These are phyloP conservation scores for Candida sakaeoensis DNA, from an alignment of 805 yeast species.

Conservation along the genomic window DNA sequence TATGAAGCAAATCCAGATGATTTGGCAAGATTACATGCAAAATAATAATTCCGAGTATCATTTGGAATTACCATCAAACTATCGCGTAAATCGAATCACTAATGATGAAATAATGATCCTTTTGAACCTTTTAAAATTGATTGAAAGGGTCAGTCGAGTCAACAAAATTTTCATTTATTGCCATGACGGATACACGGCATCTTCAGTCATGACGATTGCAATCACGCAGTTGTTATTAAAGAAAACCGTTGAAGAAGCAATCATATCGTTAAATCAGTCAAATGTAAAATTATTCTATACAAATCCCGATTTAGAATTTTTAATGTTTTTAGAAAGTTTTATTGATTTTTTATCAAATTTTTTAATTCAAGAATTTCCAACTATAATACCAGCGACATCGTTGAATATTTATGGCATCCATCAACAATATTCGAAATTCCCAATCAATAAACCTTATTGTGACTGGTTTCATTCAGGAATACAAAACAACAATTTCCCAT, in stretches of 20 bases:
- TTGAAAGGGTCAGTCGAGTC: constrained; percentile 17
- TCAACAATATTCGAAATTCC: constrained; percentile 3
- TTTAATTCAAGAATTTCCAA: constrained; percentile 8
- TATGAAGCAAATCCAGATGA: constrained; percentile 25
- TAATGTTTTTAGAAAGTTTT: constrained; percentile 28
- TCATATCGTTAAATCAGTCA: constrained; percentile 14
- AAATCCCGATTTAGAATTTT: constrained; percentile 25
- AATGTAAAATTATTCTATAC: constrained; percentile 26
- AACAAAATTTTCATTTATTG: constrained; percentile 27
- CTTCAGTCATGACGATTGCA: constrained; percentile 21
- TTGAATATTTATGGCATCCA: constrained; percentile 6
- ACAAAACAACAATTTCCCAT: constrained; percentile 35
- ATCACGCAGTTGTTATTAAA: constrained; percentile 12
- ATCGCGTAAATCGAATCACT: constrained; percentile 14
- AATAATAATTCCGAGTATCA: constrained; percentile 11
- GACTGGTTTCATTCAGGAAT: constrained; percentile 32
- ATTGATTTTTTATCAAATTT: constrained; percentile 16
- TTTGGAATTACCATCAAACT: constrained; percentile 28
- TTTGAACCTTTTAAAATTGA: constrained; percentile 28
- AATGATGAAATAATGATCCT: constrained; percentile 22
- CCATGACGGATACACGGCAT: constrained; percentile 38
- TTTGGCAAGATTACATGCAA: constrained; percentile 10
- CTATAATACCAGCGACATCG: constrained; percentile 4
- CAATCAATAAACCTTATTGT: constrained; percentile 8
- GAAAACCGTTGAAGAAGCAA: constrained; percentile 21